These are phyloP conservation scores for Sarcomyxa edulis DNA, from an alignment of 768 basidiomycete species.

Conservation along the genomic window DNA sequence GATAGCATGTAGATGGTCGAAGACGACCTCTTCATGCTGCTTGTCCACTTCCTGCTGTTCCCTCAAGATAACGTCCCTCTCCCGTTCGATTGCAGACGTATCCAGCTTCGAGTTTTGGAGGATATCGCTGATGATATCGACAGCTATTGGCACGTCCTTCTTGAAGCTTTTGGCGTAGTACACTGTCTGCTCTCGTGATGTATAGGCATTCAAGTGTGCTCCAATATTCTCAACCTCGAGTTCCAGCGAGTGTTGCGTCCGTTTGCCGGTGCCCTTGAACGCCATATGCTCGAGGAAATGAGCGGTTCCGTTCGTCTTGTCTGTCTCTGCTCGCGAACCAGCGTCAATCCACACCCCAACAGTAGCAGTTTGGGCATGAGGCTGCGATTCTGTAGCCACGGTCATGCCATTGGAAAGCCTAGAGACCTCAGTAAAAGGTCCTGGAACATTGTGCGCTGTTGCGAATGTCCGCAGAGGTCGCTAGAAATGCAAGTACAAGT, in stretches of 20 bases:
- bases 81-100: constrained; percentile 79
- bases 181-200: constrained; percentile 97
- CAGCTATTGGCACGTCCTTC: constrained; percentile 85
- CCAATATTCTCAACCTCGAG: constrained; percentile 98
- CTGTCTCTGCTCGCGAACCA: constrained; percentile 93
- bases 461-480: constrained; percentile 67
- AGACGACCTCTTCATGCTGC: constrained; percentile 96
- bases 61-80: constrained; percentile 92
- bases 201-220: constrained; percentile 96
- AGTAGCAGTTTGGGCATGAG: constrained; percentile 94
- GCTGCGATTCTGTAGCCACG: constrained; percentile 87
- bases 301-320: constrained; percentile 91
- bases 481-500: constrained; percentile 18
- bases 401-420: constrained; percentile 94
- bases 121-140: constrained; percentile 98
- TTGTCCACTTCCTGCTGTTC: constrained; percentile 99
- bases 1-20: constrained; percentile 95
- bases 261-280: constrained; percentile 90
- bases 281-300: constrained; percentile 99
- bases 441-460: constrained; percentile 57
- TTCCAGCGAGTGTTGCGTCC: constrained; percentile 87
- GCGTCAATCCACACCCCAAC: constrained; percentile 99
- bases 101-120: constrained; percentile 97
- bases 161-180: constrained; percentile 99
- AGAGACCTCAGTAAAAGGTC: constrained; percentile 84